phyloP scores from a whole-genome alignment of 75 land plant genomes.

The Sequoia sempervirens region DNA sequence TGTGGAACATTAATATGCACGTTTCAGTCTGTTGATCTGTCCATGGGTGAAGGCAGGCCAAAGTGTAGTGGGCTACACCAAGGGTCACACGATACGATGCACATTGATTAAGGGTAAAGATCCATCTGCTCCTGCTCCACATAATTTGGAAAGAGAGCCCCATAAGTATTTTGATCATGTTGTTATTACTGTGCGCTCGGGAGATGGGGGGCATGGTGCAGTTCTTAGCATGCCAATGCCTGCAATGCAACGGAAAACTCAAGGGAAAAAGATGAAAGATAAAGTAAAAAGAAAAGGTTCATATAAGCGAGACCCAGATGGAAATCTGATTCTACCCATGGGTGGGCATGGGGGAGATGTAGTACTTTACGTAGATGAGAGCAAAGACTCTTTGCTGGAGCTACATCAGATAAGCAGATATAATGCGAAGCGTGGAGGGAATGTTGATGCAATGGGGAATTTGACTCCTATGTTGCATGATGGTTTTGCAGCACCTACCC shows the following conservation, averaged over 20 bases:
- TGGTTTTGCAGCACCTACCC: constrained; percentile 66
- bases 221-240: constrained; percentile 64
- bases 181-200: constrained; percentile 84
- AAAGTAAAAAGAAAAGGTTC: constrained; percentile 48
- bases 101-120: constrained; percentile 28
- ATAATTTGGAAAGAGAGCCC: constrained; percentile 54
- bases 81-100: constrained; percentile 20
- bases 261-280: constrained; percentile 31
- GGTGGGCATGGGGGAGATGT: constrained; percentile 99
- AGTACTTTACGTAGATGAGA: constrained; percentile 80
- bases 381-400: constrained; percentile 67
- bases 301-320: constrained; percentile 73
- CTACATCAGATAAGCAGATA: constrained; percentile 62
- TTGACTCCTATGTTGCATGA: constrained; percentile 63
- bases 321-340: constrained; percentile 79
- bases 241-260: constrained; percentile 30
- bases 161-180: constrained; percentile 98
- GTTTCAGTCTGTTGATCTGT: not conserved
- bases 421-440: constrained; percentile 88
- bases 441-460: constrained; percentile 85
- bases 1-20: not conserved
- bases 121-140: constrained; percentile 15
- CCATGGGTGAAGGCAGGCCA: not conserved
- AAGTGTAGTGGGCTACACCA: not conserved
- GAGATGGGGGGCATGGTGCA: constrained; percentile 97